These are phyloP conservation scores for Aspergillus sp. DNA, from an alignment of 2,329 filamentous ascomycete species.

Conservation along the genomic window DNA sequence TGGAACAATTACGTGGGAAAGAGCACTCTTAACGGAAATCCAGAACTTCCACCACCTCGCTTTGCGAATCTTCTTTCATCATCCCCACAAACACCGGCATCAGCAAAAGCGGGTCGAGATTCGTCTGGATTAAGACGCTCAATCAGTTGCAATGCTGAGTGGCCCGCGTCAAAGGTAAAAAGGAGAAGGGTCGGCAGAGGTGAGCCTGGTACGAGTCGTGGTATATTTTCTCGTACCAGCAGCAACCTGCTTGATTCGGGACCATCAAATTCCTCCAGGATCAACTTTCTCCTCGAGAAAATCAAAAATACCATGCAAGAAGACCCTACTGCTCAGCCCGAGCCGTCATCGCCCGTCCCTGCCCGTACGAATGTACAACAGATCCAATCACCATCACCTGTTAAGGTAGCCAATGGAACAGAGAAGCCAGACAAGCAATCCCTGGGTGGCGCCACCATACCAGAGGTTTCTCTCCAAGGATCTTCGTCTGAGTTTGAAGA, in stretches of 20 bases:
- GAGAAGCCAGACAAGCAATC: slow-evolving; percentile 1
- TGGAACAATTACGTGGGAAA: slow-evolving; percentile 70
- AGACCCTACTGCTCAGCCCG: slow-evolving; percentile 18
- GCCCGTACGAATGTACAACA: slow-evolving; percentile 24
- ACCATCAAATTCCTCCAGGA: slow-evolving; percentile 39
- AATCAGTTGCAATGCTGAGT: slow-evolving; percentile 65
- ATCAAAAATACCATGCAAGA: slow-evolving; percentile 52
- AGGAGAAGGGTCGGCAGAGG: slow-evolving; percentile 55
- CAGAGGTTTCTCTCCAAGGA: slow-evolving; percentile 10
- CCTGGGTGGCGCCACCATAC: neutral
- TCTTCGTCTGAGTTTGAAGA: slow-evolving; percentile 44
- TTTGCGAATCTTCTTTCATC: slow-evolving; percentile 65
- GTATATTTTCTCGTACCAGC: slow-evolving; percentile 37
- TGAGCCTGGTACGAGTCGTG: slow-evolving; percentile 42
- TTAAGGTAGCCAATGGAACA: slow-evolving; percentile 3
- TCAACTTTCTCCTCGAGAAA: slow-evolving; percentile 60
- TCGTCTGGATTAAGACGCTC: slow-evolving; percentile 56
- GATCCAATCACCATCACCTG: slow-evolving; percentile 29
- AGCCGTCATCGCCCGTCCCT: slow-evolving; percentile 40
- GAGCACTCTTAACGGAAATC: slow-evolving; percentile 39
- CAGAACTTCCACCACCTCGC: slow-evolving; percentile 50
- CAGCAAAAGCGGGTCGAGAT: slow-evolving; percentile 35
- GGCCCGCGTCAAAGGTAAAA: slow-evolving; percentile 60
- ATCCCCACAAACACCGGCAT: slow-evolving; percentile 62
- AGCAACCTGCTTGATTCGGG: slow-evolving; percentile 36